phyloP scores from a whole-genome alignment of 768 basidiomycete species.

The Dacryopinax primogenitus region DNA sequence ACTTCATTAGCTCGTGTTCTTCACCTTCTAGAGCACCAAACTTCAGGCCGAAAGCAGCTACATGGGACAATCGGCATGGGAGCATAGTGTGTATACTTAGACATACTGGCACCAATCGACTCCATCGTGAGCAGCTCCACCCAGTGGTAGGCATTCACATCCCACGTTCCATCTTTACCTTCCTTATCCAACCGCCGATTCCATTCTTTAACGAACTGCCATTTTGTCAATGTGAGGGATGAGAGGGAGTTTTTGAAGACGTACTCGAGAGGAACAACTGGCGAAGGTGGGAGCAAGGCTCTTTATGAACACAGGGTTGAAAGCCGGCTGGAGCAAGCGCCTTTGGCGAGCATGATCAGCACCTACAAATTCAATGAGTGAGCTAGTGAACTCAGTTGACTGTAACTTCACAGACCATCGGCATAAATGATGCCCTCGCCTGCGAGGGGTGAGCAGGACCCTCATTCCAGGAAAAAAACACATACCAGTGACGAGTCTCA shows the following conservation, averaged over 20 bases:
- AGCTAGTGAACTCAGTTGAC: background rate
- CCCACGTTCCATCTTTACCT: background rate
- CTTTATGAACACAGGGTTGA: conserved; percentile 4
- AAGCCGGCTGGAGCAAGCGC: background rate
- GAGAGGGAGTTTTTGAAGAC: background rate
- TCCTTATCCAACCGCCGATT: background rate
- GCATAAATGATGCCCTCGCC: conserved; percentile 4
- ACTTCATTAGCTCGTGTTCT: conserved; percentile 1
- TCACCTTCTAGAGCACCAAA: background rate
- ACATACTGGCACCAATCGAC: background rate
- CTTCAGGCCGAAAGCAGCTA: background rate
- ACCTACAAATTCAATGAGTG: background rate
- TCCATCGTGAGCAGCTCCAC: conserved; percentile 1
- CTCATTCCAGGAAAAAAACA: background rate
- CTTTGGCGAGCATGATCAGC: background rate
- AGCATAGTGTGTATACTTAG: background rate
- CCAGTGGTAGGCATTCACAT: background rate
- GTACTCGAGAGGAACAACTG: background rate
- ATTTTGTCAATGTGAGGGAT: background rate
- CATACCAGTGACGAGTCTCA: background rate
- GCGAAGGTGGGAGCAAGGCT: background rate
- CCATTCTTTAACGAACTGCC: background rate
- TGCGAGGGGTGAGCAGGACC: background rate
- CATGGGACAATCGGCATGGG: background rate
- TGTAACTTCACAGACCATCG: background rate